Conservation (phyloP, 1,139 yeast species). For the Candida buenavistaensis region DNA sequence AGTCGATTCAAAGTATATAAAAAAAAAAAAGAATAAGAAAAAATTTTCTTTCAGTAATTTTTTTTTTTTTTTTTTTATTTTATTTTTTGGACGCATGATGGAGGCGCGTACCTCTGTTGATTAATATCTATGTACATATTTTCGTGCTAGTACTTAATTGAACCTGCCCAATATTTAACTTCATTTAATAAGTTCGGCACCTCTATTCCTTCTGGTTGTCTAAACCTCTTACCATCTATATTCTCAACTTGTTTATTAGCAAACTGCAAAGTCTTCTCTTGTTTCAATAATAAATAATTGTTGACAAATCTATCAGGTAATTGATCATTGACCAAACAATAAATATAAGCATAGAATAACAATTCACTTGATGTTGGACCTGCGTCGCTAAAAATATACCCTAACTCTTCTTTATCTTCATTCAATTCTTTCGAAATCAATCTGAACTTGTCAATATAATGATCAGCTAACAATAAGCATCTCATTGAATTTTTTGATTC, state of each 20-base stretch:
- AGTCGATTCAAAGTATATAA: constrained; percentile 1
- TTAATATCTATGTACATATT: background rate
- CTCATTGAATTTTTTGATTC: constrained; percentile 54
- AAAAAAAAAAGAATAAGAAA: background rate
- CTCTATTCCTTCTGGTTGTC: constrained; percentile 29
- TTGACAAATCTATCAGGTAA: constrained; percentile 48
- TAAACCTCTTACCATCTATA: constrained; percentile 11
- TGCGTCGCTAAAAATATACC: constrained; percentile 9
- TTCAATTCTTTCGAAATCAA: constrained; percentile 19
- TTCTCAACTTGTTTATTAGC: background rate
- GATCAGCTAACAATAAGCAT: constrained; percentile 45
- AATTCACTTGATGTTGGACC: constrained; percentile 16
- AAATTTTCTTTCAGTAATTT: background rate
- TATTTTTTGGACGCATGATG: no score
- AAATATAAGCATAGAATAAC: constrained; percentile 42
- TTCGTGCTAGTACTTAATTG: constrained; percentile 12
- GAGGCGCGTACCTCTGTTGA: no score
- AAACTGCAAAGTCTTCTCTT: constrained; percentile 20
- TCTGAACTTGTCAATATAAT: constrained; percentile 28
- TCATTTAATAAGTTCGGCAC: constrained; percentile 40
- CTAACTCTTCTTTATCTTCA: constrained; percentile 7
- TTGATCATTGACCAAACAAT: constrained; percentile 29
- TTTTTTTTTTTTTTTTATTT: constrained; percentile 2
- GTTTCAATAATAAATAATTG: constrained; percentile 28
- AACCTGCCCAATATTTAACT: constrained; percentile 22